Evolutionary conservation across 805 yeast genomes (phyloP).

Genomic region (Blastobotrys americana): DNA sequence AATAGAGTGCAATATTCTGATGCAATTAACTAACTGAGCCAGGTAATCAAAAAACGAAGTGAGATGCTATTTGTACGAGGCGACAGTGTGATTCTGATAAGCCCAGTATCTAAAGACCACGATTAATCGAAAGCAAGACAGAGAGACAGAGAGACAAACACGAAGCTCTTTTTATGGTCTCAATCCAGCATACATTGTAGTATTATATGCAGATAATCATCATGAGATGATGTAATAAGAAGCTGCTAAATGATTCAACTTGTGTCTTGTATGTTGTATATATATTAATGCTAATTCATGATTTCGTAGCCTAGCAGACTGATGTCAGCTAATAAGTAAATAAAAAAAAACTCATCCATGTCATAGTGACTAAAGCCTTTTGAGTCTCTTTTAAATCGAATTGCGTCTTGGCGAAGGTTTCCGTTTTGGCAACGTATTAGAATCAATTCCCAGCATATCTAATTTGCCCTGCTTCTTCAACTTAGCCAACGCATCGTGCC

Average conservation of each 20-base stretch:
- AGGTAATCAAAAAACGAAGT: constrained; percentile 47
- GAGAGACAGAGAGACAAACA: no score
- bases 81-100: constrained; percentile 86
- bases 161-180: no score
- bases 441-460: constrained; percentile 47
- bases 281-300: constrained; percentile 4
- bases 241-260: no score
- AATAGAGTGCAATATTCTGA: no score
- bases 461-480: constrained; percentile 47
- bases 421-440: constrained; percentile 27
- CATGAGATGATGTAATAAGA: no score
- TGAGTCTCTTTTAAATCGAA: constrained; percentile 33
- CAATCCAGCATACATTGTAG: constrained; percentile 1
- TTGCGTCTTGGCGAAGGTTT: constrained; percentile 48
- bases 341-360: no score
- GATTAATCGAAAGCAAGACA: constrained; percentile 10
- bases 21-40: no score
- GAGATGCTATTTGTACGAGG: constrained; percentile 96
- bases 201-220: constrained; percentile 5
- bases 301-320: no score
- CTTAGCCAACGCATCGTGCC: constrained; percentile 47
- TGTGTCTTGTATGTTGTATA: constrained; percentile 6
- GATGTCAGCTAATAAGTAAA: no score
- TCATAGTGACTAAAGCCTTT: neutral
- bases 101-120: constrained; percentile 30